phyloP scores from a whole-genome alignment of 1,284 basidiomycete species.

The Pseudozyma flocculosa region DNA sequence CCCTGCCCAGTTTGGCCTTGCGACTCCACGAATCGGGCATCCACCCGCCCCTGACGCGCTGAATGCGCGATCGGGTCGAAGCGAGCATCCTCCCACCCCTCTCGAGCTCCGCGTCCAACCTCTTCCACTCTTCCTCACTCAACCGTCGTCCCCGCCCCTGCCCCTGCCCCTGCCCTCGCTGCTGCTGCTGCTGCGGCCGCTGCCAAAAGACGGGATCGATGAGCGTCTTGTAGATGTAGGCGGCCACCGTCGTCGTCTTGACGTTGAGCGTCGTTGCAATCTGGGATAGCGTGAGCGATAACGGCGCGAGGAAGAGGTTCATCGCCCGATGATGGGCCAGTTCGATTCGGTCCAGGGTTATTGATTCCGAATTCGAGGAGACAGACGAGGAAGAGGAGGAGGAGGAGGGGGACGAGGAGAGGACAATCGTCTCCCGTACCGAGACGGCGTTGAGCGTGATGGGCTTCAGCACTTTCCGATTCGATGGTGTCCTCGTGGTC shows the following conservation, averaged over 20 bases:
- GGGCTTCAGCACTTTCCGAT: too few species aligned
- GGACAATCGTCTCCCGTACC: too few species aligned
- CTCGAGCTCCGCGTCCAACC: too few species aligned
- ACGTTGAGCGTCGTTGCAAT: conserved; percentile 13
- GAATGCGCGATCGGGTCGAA: too few species aligned
- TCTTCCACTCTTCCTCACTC: too few species aligned
- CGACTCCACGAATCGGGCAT: too few species aligned
- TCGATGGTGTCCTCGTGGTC: not conserved
- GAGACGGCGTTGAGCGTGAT: too few species aligned
- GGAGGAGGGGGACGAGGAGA: too few species aligned
- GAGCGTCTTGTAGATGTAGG: conserved; percentile 18
- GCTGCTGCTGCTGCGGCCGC: not conserved
- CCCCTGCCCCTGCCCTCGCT: not conserved
- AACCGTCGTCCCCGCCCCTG: not conserved
- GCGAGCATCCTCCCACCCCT: too few species aligned
- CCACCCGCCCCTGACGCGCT: too few species aligned
- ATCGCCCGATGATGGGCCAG: conserved; percentile 22
- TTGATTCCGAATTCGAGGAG: not conserved
- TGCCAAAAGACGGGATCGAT: conserved; percentile 6
- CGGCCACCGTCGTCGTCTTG: conserved; percentile 13
- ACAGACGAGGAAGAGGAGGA: too few species aligned
- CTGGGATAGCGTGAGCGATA: conserved; percentile 4
- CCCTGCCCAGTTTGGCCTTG: too few species aligned
- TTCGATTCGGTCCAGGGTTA: conserved; percentile 8
- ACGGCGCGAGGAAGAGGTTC: conserved; percentile 17